A percentile compares a stretch with the other conserved stretches of the same genome.
Conservation (phyloP, 805 yeast species). For the Yamadazyma akitaensis region DNA sequence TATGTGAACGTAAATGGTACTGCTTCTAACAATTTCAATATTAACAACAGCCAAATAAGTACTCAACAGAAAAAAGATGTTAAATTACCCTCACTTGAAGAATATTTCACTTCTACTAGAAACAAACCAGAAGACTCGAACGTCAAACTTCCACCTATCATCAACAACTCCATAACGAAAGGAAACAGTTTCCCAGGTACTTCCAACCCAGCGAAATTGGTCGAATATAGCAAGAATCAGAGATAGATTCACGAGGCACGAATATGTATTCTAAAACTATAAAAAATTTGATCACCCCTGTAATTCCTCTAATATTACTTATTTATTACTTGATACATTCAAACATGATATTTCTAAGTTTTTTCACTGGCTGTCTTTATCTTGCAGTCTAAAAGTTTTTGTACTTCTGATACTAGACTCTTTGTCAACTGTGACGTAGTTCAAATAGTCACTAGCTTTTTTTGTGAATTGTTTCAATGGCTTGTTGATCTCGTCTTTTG, state of each 20-base stretch:
- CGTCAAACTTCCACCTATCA: conserved; percentile 17
- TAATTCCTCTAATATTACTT: too few species aligned
- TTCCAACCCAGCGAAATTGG: background rate
- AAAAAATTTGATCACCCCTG: background rate
- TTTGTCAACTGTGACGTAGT: conserved; percentile 43
- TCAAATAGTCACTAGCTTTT: conserved; percentile 44
- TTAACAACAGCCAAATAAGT: background rate
- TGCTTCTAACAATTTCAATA: background rate
- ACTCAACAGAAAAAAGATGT: conserved; percentile 6
- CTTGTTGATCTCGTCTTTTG: conserved; percentile 8
- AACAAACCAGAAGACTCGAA: background rate
- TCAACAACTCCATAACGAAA: conserved; percentile 6
- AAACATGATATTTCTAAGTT: too few species aligned
- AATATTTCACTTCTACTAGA: conserved; percentile 7
- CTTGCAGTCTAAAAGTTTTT: conserved; percentile 19
- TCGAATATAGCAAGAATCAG: conserved; percentile 6
- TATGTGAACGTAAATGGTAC: background rate
- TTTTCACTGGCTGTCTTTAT: too few species aligned
- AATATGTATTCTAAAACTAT: background rate
- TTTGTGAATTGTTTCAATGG: conserved; percentile 10
- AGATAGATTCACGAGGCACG: conserved; percentile 1
- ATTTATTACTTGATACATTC: too few species aligned
- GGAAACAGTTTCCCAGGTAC: conserved; percentile 9
- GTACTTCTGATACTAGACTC: conserved; percentile 44
- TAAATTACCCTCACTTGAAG: conserved; percentile 16